Base-by-base conservation (phyloP, 2,329 filamentous ascomycete genomes). In the Trichoderma simmonsii region DNA sequence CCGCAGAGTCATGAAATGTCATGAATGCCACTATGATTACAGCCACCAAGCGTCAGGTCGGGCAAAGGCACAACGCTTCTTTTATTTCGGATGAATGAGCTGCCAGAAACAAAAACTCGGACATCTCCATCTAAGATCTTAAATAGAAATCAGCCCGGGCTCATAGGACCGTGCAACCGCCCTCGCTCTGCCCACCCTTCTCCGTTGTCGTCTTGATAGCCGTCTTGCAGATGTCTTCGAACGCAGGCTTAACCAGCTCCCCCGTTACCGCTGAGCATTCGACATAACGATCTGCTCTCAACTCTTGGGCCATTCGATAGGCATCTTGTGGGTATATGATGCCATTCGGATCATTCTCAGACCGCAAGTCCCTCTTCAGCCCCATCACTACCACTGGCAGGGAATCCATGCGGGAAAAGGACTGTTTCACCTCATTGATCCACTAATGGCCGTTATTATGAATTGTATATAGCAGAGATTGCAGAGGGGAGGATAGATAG, bases 261-360 rank as follows among this genome's bases (percentile, higher is more conserved):
- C 89, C 89, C 4, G 87, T 89, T 62, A 86, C 80, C 7, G 89
- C 88, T 1, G 88, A 90, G 79, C 89, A 91, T 76, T 91, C 89
- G 78, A 90, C 85, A 75, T 91, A 91, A 74, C 86, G 87, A 79
- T 91, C 89, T 61, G 85, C 88, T 67, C 89, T 82, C 83, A 91
- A 84, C 74, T 86, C 84, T 76, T 90, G 88, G 26, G 89, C 85
- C 65, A 85, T 78, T 30, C 83, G 83, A 76, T 89, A 88, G 1
- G 84, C 89, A 78, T 91, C 89, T 73, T 90, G 86, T 12, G 89
- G 89, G 73, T 88, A 87, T 66, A 90, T 88, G 74, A 87, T 85
- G 34, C 88, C 88, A 72, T 89, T 88, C 2, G 87, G 87, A 75
- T 90, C 88, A 14, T 82, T 81, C 73, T 89, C 87, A 2, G 86